Conservation (phyloP, 1,139 yeast genomes). For the Citeromyces hawaiiensis region DNA sequence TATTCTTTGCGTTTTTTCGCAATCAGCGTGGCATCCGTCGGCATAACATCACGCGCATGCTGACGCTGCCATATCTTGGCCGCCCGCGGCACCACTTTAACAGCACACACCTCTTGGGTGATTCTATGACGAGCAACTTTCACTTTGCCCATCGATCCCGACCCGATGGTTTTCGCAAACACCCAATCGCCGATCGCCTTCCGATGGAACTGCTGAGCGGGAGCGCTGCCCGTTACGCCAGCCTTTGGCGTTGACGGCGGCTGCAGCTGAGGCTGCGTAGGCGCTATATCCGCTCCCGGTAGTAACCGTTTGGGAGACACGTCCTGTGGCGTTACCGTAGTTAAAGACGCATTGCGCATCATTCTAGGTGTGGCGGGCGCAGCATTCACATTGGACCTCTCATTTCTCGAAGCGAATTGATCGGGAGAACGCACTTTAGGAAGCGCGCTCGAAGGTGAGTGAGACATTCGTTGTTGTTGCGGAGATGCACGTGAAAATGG, state of each 20-base stretch:
- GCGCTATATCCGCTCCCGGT: conserved; percentile 8
- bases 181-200: conserved; percentile 96
- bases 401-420: neutral
- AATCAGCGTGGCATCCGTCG: conserved; percentile 44
- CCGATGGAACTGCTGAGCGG: conserved; percentile 54
- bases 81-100: conserved; percentile 72
- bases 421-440: neutral
- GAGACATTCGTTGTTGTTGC: neutral
- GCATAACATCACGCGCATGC: conserved; percentile 54
- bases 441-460: neutral
- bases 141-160: conserved; percentile 98
- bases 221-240: conserved; percentile 5
- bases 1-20: conserved; percentile 40
- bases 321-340: conserved; percentile 14
- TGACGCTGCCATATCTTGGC: conserved; percentile 67
- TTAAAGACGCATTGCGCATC: conserved; percentile 40
- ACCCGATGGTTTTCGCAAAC: conserved; percentile 88
- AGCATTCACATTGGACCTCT: conserved; percentile 12
- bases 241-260: conserved; percentile 6
- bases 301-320: conserved; percentile 13
- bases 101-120: conserved; percentile 79
- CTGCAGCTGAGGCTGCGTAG: conserved; percentile 7
- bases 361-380: conserved; percentile 74
- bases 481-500: neutral
- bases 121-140: conserved; percentile 79